Base-by-base conservation (phyloP, 495 filamentous ascomycete species). In the Elaphomyces granulatus region DNA sequence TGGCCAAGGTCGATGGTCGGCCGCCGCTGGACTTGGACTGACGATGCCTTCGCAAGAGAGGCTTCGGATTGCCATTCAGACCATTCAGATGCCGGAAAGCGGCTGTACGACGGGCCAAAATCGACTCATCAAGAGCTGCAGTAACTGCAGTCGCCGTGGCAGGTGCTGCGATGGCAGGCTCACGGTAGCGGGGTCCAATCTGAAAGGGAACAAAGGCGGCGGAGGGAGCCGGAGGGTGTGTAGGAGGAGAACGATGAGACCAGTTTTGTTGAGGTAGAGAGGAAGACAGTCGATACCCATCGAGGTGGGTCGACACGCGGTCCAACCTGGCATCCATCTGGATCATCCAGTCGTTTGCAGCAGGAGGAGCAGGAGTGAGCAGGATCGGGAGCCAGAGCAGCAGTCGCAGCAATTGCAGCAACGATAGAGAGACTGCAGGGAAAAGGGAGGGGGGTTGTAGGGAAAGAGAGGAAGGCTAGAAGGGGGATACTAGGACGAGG, bases 321-420 rank as follows among this genome's bases (percentile, higher is more conserved):
- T 58, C 53, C 35, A 58, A 46, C 9, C 43, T 34, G 45, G 39
- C 42, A 36, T 64, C 58, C 63, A 67, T 64, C 41, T 43, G n/a
- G n/a, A n/a, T n/a, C n/a, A n/a, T n/a, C n/a, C n/a, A n/a, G n/a
- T n/a, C n/a, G n/a, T n/a, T n/a, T n/a, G n/a, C n/a, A n/a, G n/a
- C n/a, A n/a, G n/a, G n/a, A n/a, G n/a, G 34, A 61, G 56, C 36
- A 62, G 59, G 58, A 63, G 52, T 38, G 37, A 49, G 15, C 34
- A 63, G 43, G 61, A 64, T 40, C 46, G 38, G 30, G 58, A 61
- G 21, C 55, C 58, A 44, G 38, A 52, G 47, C 14, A 54, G 34
- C 55, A 61, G 45, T 47, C 50, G 20, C 37, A 49, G 46, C 32
- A 61, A 41, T 41, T 61, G 37, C 33, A 34, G 54, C 42, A 40